Evolutionary conservation across 192 early-diverging fungal species (phyloP).

Genomic region (Mortierella alpina): DNA sequence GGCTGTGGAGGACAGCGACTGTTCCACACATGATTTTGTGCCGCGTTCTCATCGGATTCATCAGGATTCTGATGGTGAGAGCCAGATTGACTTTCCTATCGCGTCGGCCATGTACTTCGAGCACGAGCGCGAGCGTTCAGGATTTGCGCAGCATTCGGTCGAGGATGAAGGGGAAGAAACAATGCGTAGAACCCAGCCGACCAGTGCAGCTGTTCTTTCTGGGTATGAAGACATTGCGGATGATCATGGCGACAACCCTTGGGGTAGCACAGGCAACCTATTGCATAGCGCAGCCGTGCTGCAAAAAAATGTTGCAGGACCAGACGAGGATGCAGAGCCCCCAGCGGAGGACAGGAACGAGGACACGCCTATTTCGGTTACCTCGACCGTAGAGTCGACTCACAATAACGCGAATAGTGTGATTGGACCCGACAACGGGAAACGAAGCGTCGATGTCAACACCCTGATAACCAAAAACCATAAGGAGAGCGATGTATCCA

Average conservation of each 20-base stretch:
- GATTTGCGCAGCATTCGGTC: constrained; percentile 16
- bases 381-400: no score
- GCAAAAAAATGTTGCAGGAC: neutral
- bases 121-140: constrained; percentile 20
- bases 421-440: neutral
- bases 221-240: constrained; percentile 62
- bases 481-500: neutral
- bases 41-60: constrained; percentile 14
- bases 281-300: neutral
- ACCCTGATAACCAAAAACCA: neutral
- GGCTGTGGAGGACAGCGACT: constrained; percentile 5
- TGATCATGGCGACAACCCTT: constrained; percentile 43
- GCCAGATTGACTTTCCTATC: constrained; percentile 32
- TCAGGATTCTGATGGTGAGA: constrained; percentile 50
- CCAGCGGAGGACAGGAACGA: neutral
- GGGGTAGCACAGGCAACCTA: constrained; percentile 33
- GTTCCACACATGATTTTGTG: neutral
- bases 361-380: neutral
- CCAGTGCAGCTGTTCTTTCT: constrained; percentile 10
- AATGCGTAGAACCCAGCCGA: constrained; percentile 17
- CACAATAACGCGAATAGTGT: neutral
- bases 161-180: constrained; percentile 4
- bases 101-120: constrained; percentile 42
- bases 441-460: neutral
- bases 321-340: constrained; percentile 6